A percentile compares a stretch with the other conserved stretches of the same genome.
Evolutionary conservation across 2,329 filamentous ascomycete genomes (phyloP).

Genomic region (Sclerotinia trifoliorum): DNA sequence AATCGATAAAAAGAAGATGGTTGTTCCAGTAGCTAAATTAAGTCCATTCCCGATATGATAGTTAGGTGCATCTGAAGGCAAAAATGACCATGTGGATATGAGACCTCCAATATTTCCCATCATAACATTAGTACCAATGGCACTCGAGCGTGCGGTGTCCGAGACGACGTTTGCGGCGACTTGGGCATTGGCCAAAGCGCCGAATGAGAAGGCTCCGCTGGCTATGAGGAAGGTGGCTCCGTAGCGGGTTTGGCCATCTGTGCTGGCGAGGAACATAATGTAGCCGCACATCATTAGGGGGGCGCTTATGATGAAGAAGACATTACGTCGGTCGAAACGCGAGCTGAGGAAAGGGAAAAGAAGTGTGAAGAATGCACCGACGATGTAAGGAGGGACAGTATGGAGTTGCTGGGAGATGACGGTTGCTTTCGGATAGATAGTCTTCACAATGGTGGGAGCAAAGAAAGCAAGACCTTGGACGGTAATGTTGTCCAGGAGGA

Average conservation of each 20-base stretch:
- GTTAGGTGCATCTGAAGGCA: conserved; percentile 61
- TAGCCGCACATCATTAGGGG: conserved; percentile 69
- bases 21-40: conserved; percentile 62
- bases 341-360: conserved; percentile 61
- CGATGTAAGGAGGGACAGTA: conserved; percentile 68
- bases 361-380: conserved; percentile 66
- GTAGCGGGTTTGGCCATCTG: conserved; percentile 56
- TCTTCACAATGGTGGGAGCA: conserved; percentile 65
- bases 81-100: conserved; percentile 63
- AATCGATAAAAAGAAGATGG: conserved; percentile 52
- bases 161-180: conserved; percentile 69
- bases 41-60: conserved; percentile 71
- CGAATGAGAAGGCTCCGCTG: conserved; percentile 61
- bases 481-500: conserved; percentile 53
- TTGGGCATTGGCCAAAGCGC: conserved; percentile 65
- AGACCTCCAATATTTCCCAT: conserved; percentile 70
- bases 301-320: conserved; percentile 59
- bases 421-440: conserved; percentile 60
- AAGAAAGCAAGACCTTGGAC: conserved; percentile 72
- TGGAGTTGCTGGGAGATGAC: conserved; percentile 65
- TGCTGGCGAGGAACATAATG: conserved; percentile 65
- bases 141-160: conserved; percentile 62
- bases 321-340: conserved; percentile 56
- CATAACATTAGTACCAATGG: conserved; percentile 67
- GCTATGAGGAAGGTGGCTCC: conserved; percentile 70